Conservation (phyloP, 2,329 filamentous ascomycete species). For the Alternaria viburni region DNA sequence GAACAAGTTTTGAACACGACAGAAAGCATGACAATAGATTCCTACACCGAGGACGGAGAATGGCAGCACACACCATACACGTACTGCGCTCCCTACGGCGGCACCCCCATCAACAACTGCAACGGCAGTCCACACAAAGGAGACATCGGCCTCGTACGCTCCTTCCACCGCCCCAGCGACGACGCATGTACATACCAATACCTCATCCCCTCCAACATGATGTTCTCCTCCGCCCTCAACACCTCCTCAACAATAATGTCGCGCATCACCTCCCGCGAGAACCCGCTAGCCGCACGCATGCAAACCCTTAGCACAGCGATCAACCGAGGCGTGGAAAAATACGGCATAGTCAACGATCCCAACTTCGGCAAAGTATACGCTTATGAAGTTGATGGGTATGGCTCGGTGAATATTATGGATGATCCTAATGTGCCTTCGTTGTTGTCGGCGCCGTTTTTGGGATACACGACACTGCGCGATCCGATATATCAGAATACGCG, state of each 20-base stretch:
- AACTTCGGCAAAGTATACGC: slow-evolving; percentile 52
- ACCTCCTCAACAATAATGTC: slow-evolving; percentile 60
- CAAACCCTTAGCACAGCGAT: slow-evolving; percentile 57
- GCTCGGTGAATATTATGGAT: slow-evolving; percentile 67
- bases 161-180: slow-evolving; percentile 58
- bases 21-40: slow-evolving; percentile 55
- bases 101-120: slow-evolving; percentile 60
- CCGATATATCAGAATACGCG: slow-evolving; percentile 55
- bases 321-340: slow-evolving; percentile 51
- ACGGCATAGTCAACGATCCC: slow-evolving; percentile 48
- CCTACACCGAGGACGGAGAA: slow-evolving; percentile 53
- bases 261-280: slow-evolving; percentile 47
- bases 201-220: slow-evolving; percentile 66
- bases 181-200: slow-evolving; percentile 59
- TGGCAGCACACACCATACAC: slow-evolving; percentile 55
- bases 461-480: slow-evolving; percentile 55
- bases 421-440: slow-evolving; percentile 74
- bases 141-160: slow-evolving; percentile 56
- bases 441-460: slow-evolving; percentile 68
- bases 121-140: slow-evolving; percentile 57
- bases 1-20: slow-evolving; percentile 51
- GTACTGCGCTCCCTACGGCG: slow-evolving; percentile 52
- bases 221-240: slow-evolving; percentile 70
- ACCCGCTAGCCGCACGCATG: slow-evolving; percentile 63
- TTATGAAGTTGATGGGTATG: slow-evolving; percentile 58